phyloP scores from a whole-genome alignment of 1,284 basidiomycete species.

The Cryptococcus wingfieldii region DNA sequence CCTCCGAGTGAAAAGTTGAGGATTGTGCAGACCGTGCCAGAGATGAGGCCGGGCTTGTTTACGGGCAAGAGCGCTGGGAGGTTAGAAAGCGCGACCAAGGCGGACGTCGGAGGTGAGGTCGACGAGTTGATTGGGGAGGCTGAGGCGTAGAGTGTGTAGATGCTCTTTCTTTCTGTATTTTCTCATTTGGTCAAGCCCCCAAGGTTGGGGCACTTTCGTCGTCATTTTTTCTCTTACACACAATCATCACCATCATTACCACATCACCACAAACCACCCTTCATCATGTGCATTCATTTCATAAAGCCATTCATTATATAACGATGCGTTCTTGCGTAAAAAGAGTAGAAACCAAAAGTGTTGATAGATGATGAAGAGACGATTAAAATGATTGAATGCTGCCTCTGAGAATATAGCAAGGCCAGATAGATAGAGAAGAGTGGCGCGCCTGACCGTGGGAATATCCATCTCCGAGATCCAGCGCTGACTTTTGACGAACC shows the following conservation, averaged over 20 bases:
- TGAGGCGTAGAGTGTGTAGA: conserved; percentile 3
- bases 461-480: too few species aligned
- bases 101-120: conserved; percentile 27
- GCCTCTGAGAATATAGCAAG: too few species aligned
- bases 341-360: too few species aligned
- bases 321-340: not conserved
- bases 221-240: not conserved
- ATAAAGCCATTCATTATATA: conserved; percentile 2
- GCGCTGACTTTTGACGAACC: too few species aligned
- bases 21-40: conserved; percentile 40
- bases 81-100: conserved; percentile 19
- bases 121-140: conserved; percentile 26
- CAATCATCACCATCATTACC: not conserved
- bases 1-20: conserved; percentile 46
- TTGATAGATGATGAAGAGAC: too few species aligned
- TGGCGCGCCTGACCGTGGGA: too few species aligned
- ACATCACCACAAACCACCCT: too few species aligned
- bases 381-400: too few species aligned
- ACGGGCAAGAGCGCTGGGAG: conserved; percentile 4
- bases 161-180: conserved; percentile 1
- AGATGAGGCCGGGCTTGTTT: conserved; percentile 39
- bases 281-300: not conserved
- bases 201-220: not conserved
- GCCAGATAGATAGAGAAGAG: too few species aligned
- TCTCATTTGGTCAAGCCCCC: not conserved